These are phyloP conservation scores for Thalassia testudinum DNA, from an alignment of 116 monocot species.

Conservation along the genomic window DNA sequence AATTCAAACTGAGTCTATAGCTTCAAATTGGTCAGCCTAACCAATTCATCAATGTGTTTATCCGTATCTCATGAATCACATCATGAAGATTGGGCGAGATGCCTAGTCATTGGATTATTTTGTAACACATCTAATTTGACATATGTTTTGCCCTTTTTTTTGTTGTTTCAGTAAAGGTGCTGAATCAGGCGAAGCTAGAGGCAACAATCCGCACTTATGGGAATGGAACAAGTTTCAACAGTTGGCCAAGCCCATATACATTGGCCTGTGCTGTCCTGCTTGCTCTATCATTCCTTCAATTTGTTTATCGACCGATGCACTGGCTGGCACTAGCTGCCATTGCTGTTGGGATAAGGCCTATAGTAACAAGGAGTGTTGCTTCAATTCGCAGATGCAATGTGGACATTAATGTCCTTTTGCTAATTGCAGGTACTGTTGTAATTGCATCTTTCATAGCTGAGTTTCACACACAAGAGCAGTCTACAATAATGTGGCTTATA, in stretches of 20 bases:
- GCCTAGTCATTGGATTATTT: too few relatives aligned
- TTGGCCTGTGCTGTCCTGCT: slow-evolving; percentile 49
- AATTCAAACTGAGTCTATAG: too few relatives aligned
- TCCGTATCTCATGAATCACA: too few relatives aligned
- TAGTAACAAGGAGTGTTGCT: slow-evolving; percentile 37
- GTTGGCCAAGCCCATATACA: slow-evolving; percentile 77
- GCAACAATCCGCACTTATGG: slow-evolving; percentile 61
- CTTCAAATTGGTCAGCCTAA: too few relatives aligned
- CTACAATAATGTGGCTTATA: too few relatives aligned
- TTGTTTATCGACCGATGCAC: slow-evolving; percentile 38
- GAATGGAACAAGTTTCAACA: slow-evolving; percentile 13
- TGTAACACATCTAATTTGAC: too few relatives aligned
- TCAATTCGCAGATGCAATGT: slow-evolving; percentile 43
- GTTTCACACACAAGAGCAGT: too few relatives aligned
- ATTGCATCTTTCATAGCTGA: too few relatives aligned
- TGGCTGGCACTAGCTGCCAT: slow-evolving; percentile 67
- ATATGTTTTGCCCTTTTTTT: background rate
- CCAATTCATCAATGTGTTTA: too few relatives aligned
- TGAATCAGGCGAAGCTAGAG: slow-evolving; percentile 81
- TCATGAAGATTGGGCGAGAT: too few relatives aligned
- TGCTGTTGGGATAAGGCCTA: slow-evolving; percentile 34
- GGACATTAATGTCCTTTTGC: slow-evolving; percentile 77
- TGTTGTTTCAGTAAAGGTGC: slow-evolving; percentile 32
- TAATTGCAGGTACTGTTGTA: slow-evolving; percentile 57
- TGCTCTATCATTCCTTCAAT: slow-evolving; percentile 40